Evolutionary conservation across 768 basidiomycete species (phyloP).

Genomic region (Amanita fuliginea): DNA sequence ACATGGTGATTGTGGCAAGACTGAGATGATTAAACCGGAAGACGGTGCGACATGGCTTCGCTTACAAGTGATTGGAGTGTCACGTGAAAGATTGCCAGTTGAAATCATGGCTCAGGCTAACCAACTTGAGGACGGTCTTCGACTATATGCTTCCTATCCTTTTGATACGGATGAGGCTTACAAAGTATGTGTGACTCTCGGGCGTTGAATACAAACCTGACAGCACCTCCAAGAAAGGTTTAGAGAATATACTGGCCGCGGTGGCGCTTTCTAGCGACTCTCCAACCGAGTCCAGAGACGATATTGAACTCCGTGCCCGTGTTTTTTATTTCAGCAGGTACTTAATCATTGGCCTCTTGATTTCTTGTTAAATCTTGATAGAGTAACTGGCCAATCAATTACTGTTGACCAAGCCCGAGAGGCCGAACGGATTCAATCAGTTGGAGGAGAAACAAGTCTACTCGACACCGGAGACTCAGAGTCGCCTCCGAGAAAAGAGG

Average conservation of each 20-base stretch:
- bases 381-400: conserved; percentile 29
- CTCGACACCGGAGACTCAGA: not conserved
- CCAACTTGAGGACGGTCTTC: conserved; percentile 6
- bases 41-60: conserved; percentile 1
- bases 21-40: not conserved
- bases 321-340: conserved; percentile 66
- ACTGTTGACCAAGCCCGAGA: conserved; percentile 29
- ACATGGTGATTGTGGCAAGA: conserved; percentile 14
- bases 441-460: not conserved
- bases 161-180: conserved; percentile 49
- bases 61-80: not conserved
- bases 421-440: conserved; percentile 8
- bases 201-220: conserved; percentile 1
- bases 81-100: not conserved
- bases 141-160: conserved; percentile 30
- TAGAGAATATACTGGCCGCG: conserved; percentile 37
- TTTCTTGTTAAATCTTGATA: conserved; percentile 10
- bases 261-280: conserved; percentile 23
- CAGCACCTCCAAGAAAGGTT: conserved; percentile 43
- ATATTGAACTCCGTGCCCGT: conserved; percentile 39
- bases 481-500: conserved; percentile 1
- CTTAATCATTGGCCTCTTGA: conserved; percentile 12
- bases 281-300: conserved; percentile 28
- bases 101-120: not conserved
- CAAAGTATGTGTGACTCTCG: conserved; percentile 30